Conservation (phyloP, 352 stramenopile species). For the Globisporangium radiosum region DNA sequence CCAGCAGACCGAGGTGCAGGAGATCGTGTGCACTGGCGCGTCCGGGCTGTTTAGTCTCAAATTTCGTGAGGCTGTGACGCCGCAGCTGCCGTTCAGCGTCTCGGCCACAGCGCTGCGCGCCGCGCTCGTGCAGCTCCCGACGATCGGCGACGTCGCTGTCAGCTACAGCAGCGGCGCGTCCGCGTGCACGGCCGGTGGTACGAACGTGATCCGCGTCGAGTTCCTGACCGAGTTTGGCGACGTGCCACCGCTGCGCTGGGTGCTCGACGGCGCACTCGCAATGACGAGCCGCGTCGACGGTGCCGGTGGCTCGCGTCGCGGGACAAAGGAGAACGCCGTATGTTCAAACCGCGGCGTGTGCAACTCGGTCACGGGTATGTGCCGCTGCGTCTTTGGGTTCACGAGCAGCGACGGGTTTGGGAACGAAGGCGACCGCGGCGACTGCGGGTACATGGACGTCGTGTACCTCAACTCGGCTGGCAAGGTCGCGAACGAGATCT, state of each 20-base stretch:
- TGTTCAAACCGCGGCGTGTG: conserved; percentile 60
- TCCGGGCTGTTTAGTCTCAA: conserved; percentile 62
- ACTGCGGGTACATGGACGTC: conserved; percentile 86
- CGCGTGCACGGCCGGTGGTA: conserved; percentile 35
- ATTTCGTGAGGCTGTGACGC: conserved; percentile 62
- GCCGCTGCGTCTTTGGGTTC: conserved; percentile 66
- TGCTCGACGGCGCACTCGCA: conserved; percentile 52
- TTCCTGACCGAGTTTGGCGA: conserved; percentile 65
- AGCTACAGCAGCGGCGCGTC: conserved; percentile 30
- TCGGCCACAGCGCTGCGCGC: conserved; percentile 18
- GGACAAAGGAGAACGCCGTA: conserved; percentile 60
- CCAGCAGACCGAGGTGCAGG: conserved; percentile 81
- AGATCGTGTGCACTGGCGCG: conserved; percentile 53
- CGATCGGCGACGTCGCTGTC: conserved; percentile 42
- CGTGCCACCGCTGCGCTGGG: conserved; percentile 51
- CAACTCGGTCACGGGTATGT: conserved; percentile 42
- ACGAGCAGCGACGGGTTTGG: conserved; percentile 75
- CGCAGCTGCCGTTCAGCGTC: conserved; percentile 43
- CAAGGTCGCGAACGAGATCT: conserved; percentile 44
- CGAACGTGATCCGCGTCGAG: conserved; percentile 58
- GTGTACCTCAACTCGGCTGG: conserved; percentile 68
- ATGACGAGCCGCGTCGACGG: conserved; percentile 47
- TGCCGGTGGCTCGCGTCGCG: conserved; percentile 27
- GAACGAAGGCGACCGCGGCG: conserved; percentile 76
- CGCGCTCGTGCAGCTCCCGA: conserved; percentile 34